Evolutionary conservation across 371 early-diverging fungal genomes (phyloP), one percentile per base, ranked within the genome.

Genomic region (Nematocida homosporus): DNA sequence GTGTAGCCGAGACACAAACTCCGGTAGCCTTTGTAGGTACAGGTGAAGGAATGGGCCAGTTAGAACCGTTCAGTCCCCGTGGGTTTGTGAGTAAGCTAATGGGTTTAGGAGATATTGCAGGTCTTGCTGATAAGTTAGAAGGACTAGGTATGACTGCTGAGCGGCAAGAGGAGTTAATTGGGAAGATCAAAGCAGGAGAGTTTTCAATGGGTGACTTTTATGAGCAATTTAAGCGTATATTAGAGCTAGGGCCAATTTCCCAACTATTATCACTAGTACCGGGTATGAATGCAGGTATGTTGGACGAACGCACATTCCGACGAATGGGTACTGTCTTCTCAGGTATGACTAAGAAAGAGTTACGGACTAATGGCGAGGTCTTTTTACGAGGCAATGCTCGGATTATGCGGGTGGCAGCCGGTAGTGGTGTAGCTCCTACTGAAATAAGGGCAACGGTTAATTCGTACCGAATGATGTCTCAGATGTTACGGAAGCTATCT

Each of bases 21-120:
- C 97, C 97, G 2, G 95, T 98, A 66, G 88, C 93, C 50, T 98
- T 96, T 78, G 92, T 97, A 69, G 98, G 97, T 84, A 92, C 90
- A 3, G 98, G 98, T 80, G 98, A 98, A 86, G 95, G 94, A 79
- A 87, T 95, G 84, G 90, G 93, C 63, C 95, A 96, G 78, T 83
- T 98, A 77, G 97, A 98, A 60, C 86, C 88, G 37, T 98, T 98
- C 79, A 89, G 89, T 42, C 89, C 96, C n/a, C 85, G 88, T 52
- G 88, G 92, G 32, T 98, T 97, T 86, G 87, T 98, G 65, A 87
- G 89, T 69, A 94, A 93, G 81, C 90, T 98, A 88, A 87, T 95
- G 52, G 92, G 89, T 35, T 91, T 94, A 91, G 96, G 96, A 61
- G 97, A 98, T 83, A 81, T 98, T 65, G 83, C 88, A 35, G 93